phyloP scores from a whole-genome alignment of 768 basidiomycete genomes.

The Suillus spraguei region DNA sequence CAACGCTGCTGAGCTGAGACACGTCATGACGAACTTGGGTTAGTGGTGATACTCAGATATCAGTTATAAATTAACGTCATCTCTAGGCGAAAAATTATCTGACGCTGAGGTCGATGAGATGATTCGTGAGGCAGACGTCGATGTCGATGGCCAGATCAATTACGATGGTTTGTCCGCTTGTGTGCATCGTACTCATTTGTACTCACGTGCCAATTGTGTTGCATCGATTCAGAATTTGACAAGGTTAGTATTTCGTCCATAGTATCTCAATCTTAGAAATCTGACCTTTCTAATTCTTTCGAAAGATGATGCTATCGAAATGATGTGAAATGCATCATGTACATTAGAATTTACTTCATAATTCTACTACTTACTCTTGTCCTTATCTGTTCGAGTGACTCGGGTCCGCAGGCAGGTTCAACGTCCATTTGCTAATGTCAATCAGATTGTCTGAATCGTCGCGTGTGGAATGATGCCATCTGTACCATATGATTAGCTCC shows the following conservation, averaged over 20 bases:
- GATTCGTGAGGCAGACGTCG: conserved; percentile 95
- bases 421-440: no score
- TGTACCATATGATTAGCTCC: background rate
- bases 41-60: conserved; percentile 25
- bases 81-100: conserved; percentile 79
- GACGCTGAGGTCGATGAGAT: conserved; percentile 92
- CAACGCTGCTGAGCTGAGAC: conserved; percentile 80
- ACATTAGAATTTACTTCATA: conserved; percentile 16
- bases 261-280: conserved; percentile 10
- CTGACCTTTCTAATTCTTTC: conserved; percentile 18
- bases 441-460: background rate
- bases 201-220: conserved; percentile 4
- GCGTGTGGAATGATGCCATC: conserved; percentile 3
- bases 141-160: conserved; percentile 93
- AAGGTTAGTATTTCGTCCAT: conserved; percentile 45
- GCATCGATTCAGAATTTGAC: conserved; percentile 62
- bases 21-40: conserved; percentile 93
- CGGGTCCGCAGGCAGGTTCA: background rate
- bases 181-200: conserved; percentile 11
- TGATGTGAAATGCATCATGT: conserved; percentile 33
- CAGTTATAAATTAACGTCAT: conserved; percentile 11
- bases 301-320: conserved; percentile 77
- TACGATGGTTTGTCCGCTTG: conserved; percentile 61
- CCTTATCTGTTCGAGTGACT: background rate
- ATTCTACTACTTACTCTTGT: background rate